Base-by-base conservation (phyloP, 2,329 filamentous ascomycete genomes). In the Fusarium sp. region DNA sequence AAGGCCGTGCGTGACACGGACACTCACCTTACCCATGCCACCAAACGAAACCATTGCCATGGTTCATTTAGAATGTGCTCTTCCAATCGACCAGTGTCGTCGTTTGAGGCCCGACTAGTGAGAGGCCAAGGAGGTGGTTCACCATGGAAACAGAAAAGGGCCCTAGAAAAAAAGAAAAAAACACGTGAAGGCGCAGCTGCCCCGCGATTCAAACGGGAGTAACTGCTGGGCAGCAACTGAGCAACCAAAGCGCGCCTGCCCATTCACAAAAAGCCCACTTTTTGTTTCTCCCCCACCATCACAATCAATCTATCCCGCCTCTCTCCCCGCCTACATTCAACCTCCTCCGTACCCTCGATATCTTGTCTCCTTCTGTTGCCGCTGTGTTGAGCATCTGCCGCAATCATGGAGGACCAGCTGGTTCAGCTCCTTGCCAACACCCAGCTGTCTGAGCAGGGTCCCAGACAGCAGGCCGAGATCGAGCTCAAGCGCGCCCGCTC, bases 331-430 rank as follows among this genome's bases (percentile, higher is more conserved):
- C 66, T 52, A 57, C 56, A 27, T 63, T 61, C 33, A 72, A 69
- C 52, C 63, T 63, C 71, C 52, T 50, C 63, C 65, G 66, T 66
- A 65, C n/a, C 52, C 59, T 65, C 38, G 63, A 58, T 56, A 62
- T 58, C 61, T 52, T 52, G 38, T 63, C 56, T 66, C 27, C 54
- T 66, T 61, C 60, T 60, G 29, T 45, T 66, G 59, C 68, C 42
- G 71, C 63, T 68, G 68, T 68, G 50, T 45, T 29, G 65, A 71
- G 58, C 64, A 33, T 35, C 45, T 66, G 67, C 64, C 56, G 67
- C 73, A 79, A 80, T 72, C 79, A 98, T 98, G 95, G 95, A 98
- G 89, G 93, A 97, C 85, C 92, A 97, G 87, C 91, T 99, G 83
- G 92, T 97, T 79, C 92, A 92, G 84, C 90, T 98, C 82, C 92